Conservation (phyloP, 345 rosid genomes). For the Eucalyptus pumila region DNA sequence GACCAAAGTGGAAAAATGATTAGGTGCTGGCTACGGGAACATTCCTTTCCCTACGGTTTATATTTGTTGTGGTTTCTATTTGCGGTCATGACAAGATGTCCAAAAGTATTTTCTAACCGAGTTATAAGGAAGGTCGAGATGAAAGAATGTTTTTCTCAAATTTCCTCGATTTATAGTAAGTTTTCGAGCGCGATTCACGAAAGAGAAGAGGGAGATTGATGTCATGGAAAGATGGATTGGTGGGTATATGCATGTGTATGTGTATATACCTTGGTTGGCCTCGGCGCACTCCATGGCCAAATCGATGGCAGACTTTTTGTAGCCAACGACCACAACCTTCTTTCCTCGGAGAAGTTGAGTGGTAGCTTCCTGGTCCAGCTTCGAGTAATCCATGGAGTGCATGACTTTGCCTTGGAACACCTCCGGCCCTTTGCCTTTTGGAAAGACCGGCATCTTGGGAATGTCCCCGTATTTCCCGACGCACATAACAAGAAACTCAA, state of each 20-base stretch:
- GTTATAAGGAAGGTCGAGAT: not conserved
- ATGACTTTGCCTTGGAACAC: conserved; percentile 54
- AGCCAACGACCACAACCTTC: conserved; percentile 67
- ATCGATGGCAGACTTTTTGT: conserved; percentile 87
- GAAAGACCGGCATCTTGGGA: conserved; percentile 45
- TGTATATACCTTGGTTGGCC: conserved; percentile 65
- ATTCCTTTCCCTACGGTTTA: not conserved
- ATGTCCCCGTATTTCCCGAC: conserved; percentile 78
- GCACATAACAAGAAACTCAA: conserved; percentile 68
- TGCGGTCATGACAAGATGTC: not conserved
- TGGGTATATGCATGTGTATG: not conserved
- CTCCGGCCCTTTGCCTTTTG: conserved; percentile 49
- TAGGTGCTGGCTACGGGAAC: not conserved
- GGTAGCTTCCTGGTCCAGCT: conserved; percentile 57
- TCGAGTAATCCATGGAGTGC: conserved; percentile 79
- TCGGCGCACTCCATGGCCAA: conserved; percentile 79
- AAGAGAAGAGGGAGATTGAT: not conserved
- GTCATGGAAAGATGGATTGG: no score
- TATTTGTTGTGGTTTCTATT: not conserved
- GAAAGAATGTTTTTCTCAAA: not conserved
- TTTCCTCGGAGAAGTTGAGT: conserved; percentile 39
- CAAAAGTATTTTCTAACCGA: not conserved
- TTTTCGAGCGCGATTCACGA: fast-evolving
- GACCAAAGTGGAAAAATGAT: not conserved
- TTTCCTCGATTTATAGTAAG: not conserved